Base-by-base conservation (phyloP, 164 flowering plant species). In the Piper betle region DNA sequence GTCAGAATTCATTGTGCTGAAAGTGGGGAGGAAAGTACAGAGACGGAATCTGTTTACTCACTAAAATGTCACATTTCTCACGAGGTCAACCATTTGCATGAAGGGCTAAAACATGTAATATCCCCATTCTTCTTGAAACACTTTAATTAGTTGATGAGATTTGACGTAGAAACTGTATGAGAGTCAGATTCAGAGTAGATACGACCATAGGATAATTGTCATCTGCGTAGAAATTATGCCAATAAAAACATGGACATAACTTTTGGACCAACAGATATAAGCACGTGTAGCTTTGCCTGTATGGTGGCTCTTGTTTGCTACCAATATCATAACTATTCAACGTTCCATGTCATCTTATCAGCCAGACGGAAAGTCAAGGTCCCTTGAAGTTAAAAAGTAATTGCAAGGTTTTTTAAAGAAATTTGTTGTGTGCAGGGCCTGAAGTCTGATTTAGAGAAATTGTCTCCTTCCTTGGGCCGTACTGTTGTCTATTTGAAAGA, bases 11-110 rank as follows among this genome's bases (percentile, higher is more conserved):
- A 86, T 74, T 93, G 97, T 71, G 82, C 81, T 73, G 99, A 93
- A 83, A 93, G 97, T 76, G 86, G 94, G 64, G 97, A 93, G 81
- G 97, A 93, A 78, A 88, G 92, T 74, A 78, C 89, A 52, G 97
- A 90, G 73, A 59, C 78, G 39, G 99, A 93, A 70, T 84, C 97
- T 16, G 86, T 87, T 39, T 85, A 80, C 77, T 75, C 96, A 17
- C 89, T 93, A 11, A 93, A 93, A 69, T 93, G 99, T 74, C 99
- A 90, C 72, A 93, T 93, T 66, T 88, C 99, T 8, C 96, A 88
- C 0, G 99, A 90, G 61, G 99, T 93, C 70, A 93, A 93, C 77
- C 99, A 93, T 78, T 78, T 93, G 74, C 92, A 85, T 65, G 97
- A 93, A 72, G 99, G 99, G 37, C 69, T 93, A 64, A 90, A 82